Base-by-base conservation (phyloP, 169 alveolate species). In the Cryptosporidium canis region DNA sequence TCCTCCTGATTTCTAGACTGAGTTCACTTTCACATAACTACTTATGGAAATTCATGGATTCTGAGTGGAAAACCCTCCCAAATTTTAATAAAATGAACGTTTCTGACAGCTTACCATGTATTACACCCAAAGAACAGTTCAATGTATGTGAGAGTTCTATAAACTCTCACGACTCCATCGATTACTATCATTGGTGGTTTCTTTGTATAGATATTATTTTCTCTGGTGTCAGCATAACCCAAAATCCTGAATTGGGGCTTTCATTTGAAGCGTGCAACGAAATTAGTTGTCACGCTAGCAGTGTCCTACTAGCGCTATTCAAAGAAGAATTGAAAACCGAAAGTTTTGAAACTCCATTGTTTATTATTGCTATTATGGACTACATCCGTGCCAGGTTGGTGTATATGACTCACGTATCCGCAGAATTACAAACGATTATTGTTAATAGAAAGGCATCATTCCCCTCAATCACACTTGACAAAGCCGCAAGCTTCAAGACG, bases 161-260 rank as follows among this genome's bases (percentile, higher is more conserved):
- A 55, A 11, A 71, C 53, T 33, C 68, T 5, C 35, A 48, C 8
- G 35, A 48, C 6, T 47, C 53, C 2, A 77, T 77, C 2, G 87
- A 77, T n/a, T 77, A 77, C 27, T 77, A 43, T 44, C 87, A 77
- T 6, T 77, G 87, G 87, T 77, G 87, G 87, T 77, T 77, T 77
- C 87, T 77, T 37, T 58, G 77, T 24, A 24, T 77, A 27, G 87
- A 77, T 56, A 24, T 77, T 5, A 58, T 77, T 9, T 56, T 77
- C 39, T 39, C 87, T 55, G 87, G 77, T 3, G 37, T 77, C n/a
- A 77, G 87, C 45, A 39, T 58, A 35, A 27, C 72, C 2, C 58
- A 55, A 43, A 55, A 58, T 58, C 29, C 66, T 0, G 70, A 43
- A 55, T 41, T 61, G 31, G 71, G 61, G 12, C n/a, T 61, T 14